These are phyloP conservation scores for Hippophae gyantsensis DNA, from an alignment of 306 rosid genomes.

Conservation along the genomic window DNA sequence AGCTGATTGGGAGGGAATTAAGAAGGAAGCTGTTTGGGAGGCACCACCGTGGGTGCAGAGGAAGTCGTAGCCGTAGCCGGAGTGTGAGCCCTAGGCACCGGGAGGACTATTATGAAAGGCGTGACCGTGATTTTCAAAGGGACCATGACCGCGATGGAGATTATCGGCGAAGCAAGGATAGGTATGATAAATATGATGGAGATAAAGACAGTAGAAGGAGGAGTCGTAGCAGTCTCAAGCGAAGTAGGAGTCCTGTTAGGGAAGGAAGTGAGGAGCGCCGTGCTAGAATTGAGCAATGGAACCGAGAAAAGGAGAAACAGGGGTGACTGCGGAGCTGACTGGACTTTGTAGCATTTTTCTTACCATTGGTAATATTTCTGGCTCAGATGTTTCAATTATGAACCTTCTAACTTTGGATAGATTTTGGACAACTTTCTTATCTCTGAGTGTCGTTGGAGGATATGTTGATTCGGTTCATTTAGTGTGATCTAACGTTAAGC, in stretches of 20 bases:
- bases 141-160: conserved; percentile 27
- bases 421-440: conserved; percentile 1
- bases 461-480: background rate
- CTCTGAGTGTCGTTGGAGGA: background rate
- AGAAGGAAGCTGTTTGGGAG: conserved; percentile 49
- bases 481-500: too few relatives aligned
- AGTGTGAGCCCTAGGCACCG: conserved; percentile 36
- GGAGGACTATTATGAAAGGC: background rate
- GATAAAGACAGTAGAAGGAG: conserved; percentile 32
- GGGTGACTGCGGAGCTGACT: conserved; percentile 6
- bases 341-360: background rate
- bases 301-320: conserved; percentile 46
- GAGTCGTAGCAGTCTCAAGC: conserved; percentile 30
- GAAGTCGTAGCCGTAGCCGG: conserved; percentile 44
- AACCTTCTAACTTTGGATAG: conserved; percentile 2
- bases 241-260: conserved; percentile 42
- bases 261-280: conserved; percentile 70
- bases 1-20: conserved; percentile 52
- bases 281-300: conserved; percentile 72
- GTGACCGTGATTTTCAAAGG: background rate
- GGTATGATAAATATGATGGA: conserved; percentile 19
- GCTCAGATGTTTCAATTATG: conserved; percentile 12
- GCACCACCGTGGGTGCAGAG: conserved; percentile 27
- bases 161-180: conserved; percentile 22
- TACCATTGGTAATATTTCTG: conserved; percentile 21